Conservation (phyloP, 352 stramenopile species). For the Stramenopiles sp. region DNA sequence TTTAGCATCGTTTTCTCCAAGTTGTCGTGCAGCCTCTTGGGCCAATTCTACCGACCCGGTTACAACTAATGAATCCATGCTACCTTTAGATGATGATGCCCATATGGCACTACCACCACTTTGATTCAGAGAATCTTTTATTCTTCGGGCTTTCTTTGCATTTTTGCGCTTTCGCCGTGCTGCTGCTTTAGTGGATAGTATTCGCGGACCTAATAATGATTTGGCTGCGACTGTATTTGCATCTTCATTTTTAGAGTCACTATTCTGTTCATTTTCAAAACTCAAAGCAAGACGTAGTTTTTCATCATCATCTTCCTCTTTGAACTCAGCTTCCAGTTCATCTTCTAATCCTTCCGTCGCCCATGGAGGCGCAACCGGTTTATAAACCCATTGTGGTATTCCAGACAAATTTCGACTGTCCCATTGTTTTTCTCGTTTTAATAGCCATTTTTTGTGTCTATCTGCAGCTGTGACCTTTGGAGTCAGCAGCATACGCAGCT, state of each 20-base stretch:
- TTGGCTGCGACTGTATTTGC: slow-evolving; percentile 1
- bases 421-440: slow-evolving; percentile 11
- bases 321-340: background rate
- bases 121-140: background rate
- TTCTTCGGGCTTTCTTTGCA: background rate
- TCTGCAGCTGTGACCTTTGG: background rate
- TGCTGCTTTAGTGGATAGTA: background rate
- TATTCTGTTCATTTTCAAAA: background rate
- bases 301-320: slow-evolving; percentile 9
- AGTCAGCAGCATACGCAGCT: background rate
- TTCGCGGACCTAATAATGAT: slow-evolving; percentile 1
- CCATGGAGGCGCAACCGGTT: slow-evolving; percentile 1
- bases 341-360: slow-evolving; percentile 9
- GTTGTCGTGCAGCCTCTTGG: background rate
- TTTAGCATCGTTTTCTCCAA: background rate
- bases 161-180: background rate
- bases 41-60: slow-evolving; percentile 2
- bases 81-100: too few species aligned
- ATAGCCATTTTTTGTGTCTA: slow-evolving; percentile 8
- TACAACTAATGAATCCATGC: background rate
- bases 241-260: background rate
- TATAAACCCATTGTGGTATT: slow-evolving; percentile 9
- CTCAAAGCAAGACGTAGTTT: background rate
- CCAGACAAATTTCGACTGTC: background rate
- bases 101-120: background rate